Evolutionary conservation across 805 yeast genomes (phyloP), one percentile per base, ranked within the genome.

Genomic region (Zygosaccharomyces rouxii): DNA sequence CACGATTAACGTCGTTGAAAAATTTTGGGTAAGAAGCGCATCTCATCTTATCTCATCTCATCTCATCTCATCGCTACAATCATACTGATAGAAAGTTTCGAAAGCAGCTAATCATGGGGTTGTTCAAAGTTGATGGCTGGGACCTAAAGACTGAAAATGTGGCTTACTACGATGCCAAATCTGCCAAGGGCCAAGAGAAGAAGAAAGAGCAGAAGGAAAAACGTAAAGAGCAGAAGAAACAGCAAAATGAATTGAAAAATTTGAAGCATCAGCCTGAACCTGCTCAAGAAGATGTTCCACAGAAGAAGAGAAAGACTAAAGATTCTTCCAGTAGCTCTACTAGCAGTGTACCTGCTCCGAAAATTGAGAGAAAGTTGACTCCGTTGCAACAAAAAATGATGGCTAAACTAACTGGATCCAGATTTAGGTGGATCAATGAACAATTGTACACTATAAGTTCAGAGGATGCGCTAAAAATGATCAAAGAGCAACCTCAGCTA

Each of bases 351-450:
- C 45, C 55, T 52, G 49, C 41, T 45, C 46, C 35, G 43, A 56
- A 45, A 41, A 47, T 31, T 42, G 29, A 64, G 3, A 60, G 67
- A 31, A 79, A 81, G 40, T 69, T 90, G 46, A 88, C 97, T 0
- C 95, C 96, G 14, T 70, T 90, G 54, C 99, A 94, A 68, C 86
- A 86, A 60, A 94, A 94, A 63, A 92, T 94, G 98, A 81, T 89
- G 83, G 89, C 87, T 40, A 94, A 94, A 65, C 76, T 94, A 37
- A 81, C 95, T 1, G 99, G 99, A 0, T 89, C 98, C 0, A 74
- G 99, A 57, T 94, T 94, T 71, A 77, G 99, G 66, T 94, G 98
- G 98, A 94, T 94, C 63, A 94, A 94, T 65, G 99, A 94, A 68
- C 95, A 92, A 64, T 72, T 94, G n/a, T 94, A 94, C 64, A 94